These are phyloP conservation scores for Penicillium capsulatum DNA, from an alignment of 2,329 filamentous ascomycete species.

Conservation along the genomic window DNA sequence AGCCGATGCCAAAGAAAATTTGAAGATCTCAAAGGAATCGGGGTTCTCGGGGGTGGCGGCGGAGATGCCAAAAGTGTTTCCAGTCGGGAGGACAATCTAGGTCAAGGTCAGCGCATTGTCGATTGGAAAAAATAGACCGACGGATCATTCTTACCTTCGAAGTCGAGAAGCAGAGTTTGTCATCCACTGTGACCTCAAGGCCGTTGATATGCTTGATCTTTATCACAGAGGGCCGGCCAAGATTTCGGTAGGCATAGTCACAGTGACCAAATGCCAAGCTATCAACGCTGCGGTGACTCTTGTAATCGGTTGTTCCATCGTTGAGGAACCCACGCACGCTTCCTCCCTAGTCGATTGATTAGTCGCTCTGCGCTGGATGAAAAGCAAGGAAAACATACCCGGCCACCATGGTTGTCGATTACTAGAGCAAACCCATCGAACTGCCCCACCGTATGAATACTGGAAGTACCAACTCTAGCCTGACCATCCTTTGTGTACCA, in stretches of 20 bases:
- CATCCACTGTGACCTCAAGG: conserved; percentile 78
- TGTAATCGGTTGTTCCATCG: conserved; percentile 78
- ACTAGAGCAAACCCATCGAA: conserved; percentile 91
- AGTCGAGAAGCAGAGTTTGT: conserved; percentile 75
- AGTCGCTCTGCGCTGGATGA: conserved; percentile 6
- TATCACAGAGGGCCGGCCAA: conserved; percentile 76
- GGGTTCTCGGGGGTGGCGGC: conserved; percentile 86
- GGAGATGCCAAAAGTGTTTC: conserved; percentile 81
- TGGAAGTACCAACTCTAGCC: conserved; percentile 62
- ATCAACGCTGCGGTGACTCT: conserved; percentile 70
- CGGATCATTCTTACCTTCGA: conserved; percentile 48
- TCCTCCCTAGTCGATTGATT: conserved; percentile 52
- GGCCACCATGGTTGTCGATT: conserved; percentile 75
- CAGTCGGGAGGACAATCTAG: conserved; percentile 65
- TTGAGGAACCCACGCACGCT: conserved; percentile 90
- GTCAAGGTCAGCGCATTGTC: conserved; percentile 1
- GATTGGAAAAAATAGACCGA: neutral
- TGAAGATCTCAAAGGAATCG: conserved; percentile 92
- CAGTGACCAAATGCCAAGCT: conserved; percentile 90
- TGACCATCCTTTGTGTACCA: conserved; percentile 77
- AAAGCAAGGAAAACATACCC: conserved; percentile 35
- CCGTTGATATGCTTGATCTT: conserved; percentile 64
- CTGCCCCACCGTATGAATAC: conserved; percentile 75
- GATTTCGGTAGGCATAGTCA: conserved; percentile 83
- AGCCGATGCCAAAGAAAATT: conserved; percentile 67